Base-by-base conservation (phyloP, 2,329 filamentous ascomycete species). In the Microcyclospora pomicola region DNA sequence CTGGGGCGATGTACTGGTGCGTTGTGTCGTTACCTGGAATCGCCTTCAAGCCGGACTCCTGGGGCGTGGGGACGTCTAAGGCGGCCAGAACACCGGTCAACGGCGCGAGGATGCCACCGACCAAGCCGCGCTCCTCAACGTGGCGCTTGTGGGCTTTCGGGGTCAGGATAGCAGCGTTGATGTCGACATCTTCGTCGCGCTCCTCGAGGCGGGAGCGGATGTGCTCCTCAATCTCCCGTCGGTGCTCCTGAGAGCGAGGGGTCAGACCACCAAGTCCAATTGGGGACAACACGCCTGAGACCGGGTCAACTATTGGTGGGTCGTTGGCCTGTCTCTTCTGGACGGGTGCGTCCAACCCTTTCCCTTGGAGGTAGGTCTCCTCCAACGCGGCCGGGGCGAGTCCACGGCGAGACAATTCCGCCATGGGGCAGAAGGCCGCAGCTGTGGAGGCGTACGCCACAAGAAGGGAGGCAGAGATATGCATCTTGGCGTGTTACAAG, bases 21-120 rank as follows among this genome's bases (percentile, higher is more conserved):
- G 45, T 35, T 7, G 46, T 42, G 38, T 52, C 48, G 36, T 49
- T 27, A 34, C 49, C 49, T 11, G 49, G 49, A 19, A 52, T 51
- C 3, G 37, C 38, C 27, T 40, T 38, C 19, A 45, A 30, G 30
- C 43, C 43, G 15, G 40, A 44, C 19, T 41, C 42, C 31, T 52
- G 49, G 12, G 47, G 47, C 4, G 40, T 47, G 13, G 49, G 49
- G 15, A 51, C 14, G 16, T 48, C 49, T n/a, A 52, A 30, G 5
- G 35, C 44, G 19, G 39, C 28, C 24, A 52, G 39, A 6, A 42
- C 16, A 28, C 49, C 49, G 19, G 42, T 51, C 33, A 52, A 40
- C 3, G 49, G 47, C n/a, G 46, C 41, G 11, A 52, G 37, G 7
- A 46, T 15, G 27, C 42, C 44, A 19, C 44, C 44, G 13, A 42